Conservation (phyloP, 257 asterid species). For the Nicotiana sylvestris region DNA sequence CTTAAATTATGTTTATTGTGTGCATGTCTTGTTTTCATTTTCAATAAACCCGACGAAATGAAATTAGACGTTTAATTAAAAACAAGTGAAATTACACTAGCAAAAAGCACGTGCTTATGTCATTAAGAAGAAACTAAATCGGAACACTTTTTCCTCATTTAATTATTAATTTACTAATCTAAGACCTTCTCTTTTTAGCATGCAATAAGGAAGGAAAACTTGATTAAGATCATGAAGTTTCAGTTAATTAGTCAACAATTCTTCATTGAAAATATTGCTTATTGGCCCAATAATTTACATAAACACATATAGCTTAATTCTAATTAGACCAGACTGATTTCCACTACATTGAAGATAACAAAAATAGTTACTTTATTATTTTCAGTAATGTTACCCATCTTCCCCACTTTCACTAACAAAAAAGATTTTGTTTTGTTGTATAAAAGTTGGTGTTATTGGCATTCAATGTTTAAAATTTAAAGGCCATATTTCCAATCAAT, state of each 20-base stretch:
- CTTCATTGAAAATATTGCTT: slow-evolving; percentile 17
- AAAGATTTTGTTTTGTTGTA: slow-evolving; percentile 10
- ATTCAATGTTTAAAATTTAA: neutral
- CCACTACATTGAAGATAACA: slow-evolving; percentile 50
- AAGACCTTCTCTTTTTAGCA: no score
- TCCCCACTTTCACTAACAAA: slow-evolving; percentile 33
- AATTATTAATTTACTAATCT: no score
- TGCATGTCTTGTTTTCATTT: no score
- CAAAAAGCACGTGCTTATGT: no score
- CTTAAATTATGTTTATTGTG: no score
- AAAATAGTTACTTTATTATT: slow-evolving; percentile 24
- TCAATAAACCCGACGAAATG: no score
- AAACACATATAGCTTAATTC: slow-evolving; percentile 35
- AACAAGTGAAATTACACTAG: no score
- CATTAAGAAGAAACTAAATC: no score
- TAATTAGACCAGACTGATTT: slow-evolving; percentile 51
- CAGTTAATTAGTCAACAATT: neutral
- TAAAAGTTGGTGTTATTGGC: neutral
- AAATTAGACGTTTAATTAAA: no score
- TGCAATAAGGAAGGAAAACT: neutral
- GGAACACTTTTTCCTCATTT: no score
- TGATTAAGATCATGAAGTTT: neutral
- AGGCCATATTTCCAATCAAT: neutral
- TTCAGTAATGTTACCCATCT: slow-evolving; percentile 18
- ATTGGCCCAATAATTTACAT: slow-evolving; percentile 32